Conservation (phyloP, 2,329 filamentous ascomycete genomes). For the Rasamsonia emersonii region DNA sequence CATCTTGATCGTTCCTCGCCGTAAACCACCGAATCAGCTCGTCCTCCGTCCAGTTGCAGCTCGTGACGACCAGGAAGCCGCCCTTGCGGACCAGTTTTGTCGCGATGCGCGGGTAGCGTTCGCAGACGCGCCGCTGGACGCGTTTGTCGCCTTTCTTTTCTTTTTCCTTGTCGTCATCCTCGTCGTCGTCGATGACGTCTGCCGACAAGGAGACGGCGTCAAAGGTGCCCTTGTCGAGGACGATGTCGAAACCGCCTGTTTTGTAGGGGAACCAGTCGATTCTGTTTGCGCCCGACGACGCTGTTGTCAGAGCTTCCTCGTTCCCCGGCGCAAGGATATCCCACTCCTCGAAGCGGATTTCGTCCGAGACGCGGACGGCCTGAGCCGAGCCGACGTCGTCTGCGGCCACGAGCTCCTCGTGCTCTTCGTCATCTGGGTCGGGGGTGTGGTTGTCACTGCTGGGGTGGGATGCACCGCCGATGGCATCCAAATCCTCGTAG, state of each 20-base stretch:
- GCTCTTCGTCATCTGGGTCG: conserved; percentile 18
- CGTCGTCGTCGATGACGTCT: conserved; percentile 15
- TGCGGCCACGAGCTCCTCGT: conserved; percentile 14
- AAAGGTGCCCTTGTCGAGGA: conserved; percentile 97
- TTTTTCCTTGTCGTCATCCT: neutral
- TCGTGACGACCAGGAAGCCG: conserved; percentile 76
- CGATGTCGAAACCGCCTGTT: conserved; percentile 66
- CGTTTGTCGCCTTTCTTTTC: conserved; percentile 12
- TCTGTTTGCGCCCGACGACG: conserved; percentile 4
- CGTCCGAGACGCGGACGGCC: conserved; percentile 7
- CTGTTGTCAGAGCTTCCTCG: conserved; percentile 4
- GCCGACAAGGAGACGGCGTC: conserved; percentile 74
- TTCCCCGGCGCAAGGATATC: conserved; percentile 47
- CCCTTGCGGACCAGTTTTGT: conserved; percentile 59
- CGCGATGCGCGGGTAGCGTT: conserved; percentile 65
- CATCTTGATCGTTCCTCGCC: conserved; percentile 11
- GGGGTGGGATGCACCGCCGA: conserved; percentile 13
- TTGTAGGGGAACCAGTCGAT: conserved; percentile 32
- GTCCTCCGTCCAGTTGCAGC: conserved; percentile 95
- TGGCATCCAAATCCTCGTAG: conserved; percentile 57
- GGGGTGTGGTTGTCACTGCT: neutral
- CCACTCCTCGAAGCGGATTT: conserved; percentile 51
- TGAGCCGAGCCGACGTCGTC: conserved; percentile 4
- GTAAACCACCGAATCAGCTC: conserved; percentile 78
- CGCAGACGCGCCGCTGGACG: conserved; percentile 51